These are phyloP conservation scores for Termitomyces sp. DNA, from an alignment of 768 basidiomycete genomes.

Conservation along the genomic window DNA sequence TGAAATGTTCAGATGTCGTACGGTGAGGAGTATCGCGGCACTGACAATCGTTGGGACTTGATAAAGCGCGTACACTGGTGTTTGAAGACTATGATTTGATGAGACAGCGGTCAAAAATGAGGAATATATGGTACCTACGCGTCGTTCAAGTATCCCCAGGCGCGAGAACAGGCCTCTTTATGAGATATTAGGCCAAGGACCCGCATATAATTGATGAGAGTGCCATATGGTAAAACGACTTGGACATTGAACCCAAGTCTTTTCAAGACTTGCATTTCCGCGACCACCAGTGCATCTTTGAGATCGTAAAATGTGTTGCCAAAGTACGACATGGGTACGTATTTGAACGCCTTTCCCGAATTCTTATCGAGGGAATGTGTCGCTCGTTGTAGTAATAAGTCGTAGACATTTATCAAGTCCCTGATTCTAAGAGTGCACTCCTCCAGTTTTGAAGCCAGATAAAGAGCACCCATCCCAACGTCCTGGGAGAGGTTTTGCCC, in stretches of 20 bases:
- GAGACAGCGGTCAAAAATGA: background rate
- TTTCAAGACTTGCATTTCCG: constrained; percentile 98
- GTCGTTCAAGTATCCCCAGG: constrained; percentile 97
- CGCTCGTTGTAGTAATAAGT: constrained; percentile 78
- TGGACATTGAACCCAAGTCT: constrained; percentile 93
- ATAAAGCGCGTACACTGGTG: constrained; percentile 87
- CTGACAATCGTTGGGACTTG: constrained; percentile 88
- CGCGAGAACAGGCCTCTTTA: constrained; percentile 63
- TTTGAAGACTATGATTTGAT: constrained; percentile 66
- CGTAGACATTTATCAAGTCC: constrained; percentile 92
- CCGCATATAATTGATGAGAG: constrained; percentile 90
- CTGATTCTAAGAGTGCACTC: constrained; percentile 90
- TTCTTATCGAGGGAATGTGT: constrained; percentile 41
- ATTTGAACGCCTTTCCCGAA: constrained; percentile 46
- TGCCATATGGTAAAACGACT: constrained; percentile 89
- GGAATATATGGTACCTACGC: constrained; percentile 52
- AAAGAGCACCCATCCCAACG: constrained; percentile 83
- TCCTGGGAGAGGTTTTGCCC: constrained; percentile 44
- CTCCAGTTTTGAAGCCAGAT: constrained; percentile 86
- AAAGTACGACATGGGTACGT: constrained; percentile 87
- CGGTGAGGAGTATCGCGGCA: constrained; percentile 80
- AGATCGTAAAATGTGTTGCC: constrained; percentile 87
- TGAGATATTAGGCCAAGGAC: constrained; percentile 79
- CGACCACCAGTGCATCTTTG: constrained; percentile 90
- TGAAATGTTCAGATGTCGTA: constrained; percentile 64